Percentiles rank a stretch among this genome's conserved stretches.
These are phyloP conservation scores for Kingdonia uniflora DNA, from an alignment of 164 flowering plant species.

Conservation along the genomic window DNA sequence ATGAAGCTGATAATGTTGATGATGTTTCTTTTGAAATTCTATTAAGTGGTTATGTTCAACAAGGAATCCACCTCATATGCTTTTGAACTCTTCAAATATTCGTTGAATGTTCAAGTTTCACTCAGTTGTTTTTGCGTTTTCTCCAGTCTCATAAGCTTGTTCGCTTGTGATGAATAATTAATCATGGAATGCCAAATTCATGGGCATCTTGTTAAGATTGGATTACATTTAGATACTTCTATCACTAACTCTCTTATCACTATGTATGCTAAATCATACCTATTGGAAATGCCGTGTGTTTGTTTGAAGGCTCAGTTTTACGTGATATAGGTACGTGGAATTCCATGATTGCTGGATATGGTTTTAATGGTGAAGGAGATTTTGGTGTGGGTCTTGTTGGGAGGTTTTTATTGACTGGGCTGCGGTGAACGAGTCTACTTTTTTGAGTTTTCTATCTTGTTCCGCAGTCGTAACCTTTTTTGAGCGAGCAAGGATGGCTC, in stretches of 20 bases:
- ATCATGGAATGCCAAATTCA: conserved; percentile 18
- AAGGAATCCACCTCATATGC: conserved; percentile 5
- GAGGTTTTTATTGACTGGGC: conserved; percentile 9
- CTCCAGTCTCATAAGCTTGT: conserved; percentile 16
- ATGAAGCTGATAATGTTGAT: conserved; percentile 11
- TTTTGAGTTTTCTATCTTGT: conserved; percentile 22
- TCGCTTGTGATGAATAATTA: conserved; percentile 5
- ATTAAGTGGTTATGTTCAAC: conserved; percentile 13
- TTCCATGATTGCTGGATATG: conserved; percentile 21
- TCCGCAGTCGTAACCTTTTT: conserved; percentile 15
- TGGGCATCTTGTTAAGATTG: conserved; percentile 15
- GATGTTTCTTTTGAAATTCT: conserved; percentile 21
- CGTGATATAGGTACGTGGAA: conserved; percentile 25
- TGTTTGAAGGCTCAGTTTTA: conserved; percentile 8
- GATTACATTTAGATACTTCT: conserved; percentile 15
- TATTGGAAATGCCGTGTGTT: conserved; percentile 12
- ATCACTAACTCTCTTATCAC: conserved; percentile 20
- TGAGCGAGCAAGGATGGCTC: conserved; percentile 18
- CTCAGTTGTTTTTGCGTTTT: conserved; percentile 12
- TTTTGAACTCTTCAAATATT: conserved; percentile 15
- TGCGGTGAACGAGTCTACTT: conserved; percentile 20
- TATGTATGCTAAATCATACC: conserved; percentile 15
- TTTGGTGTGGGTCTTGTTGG: conserved; percentile 11
- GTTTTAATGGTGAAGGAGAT: conserved; percentile 17
- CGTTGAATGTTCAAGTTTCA: conserved; percentile 3